Conservation (phyloP, 352 stramenopile genomes). For the Phytophthora tentaculata region DNA sequence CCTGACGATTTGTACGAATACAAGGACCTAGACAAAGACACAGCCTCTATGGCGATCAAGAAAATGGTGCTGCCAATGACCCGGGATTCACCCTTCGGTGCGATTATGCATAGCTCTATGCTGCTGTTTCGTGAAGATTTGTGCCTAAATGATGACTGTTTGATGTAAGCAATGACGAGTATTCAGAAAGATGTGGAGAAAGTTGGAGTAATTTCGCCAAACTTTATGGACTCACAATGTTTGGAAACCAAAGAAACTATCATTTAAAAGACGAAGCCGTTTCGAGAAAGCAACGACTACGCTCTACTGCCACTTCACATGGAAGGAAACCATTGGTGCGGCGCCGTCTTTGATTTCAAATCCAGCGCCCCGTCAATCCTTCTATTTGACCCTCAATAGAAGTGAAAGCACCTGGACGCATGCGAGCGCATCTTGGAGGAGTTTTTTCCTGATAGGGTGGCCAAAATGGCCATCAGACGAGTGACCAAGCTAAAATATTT, state of each 20-base stretch:
- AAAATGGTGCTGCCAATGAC: neutral
- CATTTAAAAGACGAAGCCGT: too few species aligned
- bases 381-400: neutral
- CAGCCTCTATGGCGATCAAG: neutral
- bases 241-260: too few species aligned
- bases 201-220: neutral
- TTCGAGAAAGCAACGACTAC: too few species aligned
- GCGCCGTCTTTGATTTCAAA: too few species aligned
- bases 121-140: neutral
- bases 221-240: too few species aligned
- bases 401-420: neutral
- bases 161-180: neutral
- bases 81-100: neutral
- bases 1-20: neutral
- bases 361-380: neutral
- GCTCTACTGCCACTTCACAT: too few species aligned
- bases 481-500: too few species aligned
- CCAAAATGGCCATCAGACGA: too few species aligned
- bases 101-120: neutral
- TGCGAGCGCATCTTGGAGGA: neutral
- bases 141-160: neutral
- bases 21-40: neutral
- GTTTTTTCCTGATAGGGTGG: neutral
- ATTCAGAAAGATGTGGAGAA: neutral
- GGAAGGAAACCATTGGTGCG: too few species aligned